phyloP scores from a whole-genome alignment of 2,329 filamentous ascomycete species.

The Ophiostoma ips region DNA sequence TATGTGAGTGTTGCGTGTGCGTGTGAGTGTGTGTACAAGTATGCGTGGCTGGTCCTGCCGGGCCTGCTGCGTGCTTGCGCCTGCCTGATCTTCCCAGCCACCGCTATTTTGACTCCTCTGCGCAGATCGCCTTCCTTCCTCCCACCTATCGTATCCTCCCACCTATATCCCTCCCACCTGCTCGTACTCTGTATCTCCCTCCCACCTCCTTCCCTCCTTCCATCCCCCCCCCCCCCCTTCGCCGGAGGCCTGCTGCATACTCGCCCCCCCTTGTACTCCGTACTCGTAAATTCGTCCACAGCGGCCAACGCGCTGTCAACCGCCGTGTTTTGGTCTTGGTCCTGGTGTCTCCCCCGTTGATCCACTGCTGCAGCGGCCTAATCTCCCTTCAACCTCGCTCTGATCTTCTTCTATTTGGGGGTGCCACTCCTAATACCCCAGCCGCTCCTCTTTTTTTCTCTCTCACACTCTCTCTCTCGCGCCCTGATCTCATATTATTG shows the following conservation, averaged over 20 bases:
- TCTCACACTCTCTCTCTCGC: too few relatives aligned
- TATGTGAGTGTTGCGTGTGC: background rate
- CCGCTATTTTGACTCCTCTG: conserved; percentile 5
- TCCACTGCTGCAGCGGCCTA: background rate
- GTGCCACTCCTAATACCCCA: background rate
- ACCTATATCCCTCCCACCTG: background rate
- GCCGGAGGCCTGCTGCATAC: too few relatives aligned
- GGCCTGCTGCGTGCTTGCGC: background rate
- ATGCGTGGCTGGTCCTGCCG: background rate
- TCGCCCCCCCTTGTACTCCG: too few relatives aligned
- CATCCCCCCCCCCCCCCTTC: too few relatives aligned
- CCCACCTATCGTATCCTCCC: background rate
- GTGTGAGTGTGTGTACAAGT: background rate
- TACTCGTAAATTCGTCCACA: too few relatives aligned
- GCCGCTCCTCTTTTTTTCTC: background rate
- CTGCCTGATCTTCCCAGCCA: conserved; percentile 6
- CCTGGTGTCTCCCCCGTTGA: background rate
- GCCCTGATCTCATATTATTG: too few relatives aligned
- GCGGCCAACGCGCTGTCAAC: too few relatives aligned
- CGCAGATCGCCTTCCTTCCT: background rate
- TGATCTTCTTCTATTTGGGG: too few relatives aligned
- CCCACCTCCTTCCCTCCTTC: too few relatives aligned
- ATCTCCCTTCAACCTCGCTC: background rate
- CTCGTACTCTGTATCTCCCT: too few relatives aligned
- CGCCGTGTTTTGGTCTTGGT: background rate